phyloP scores from a whole-genome alignment of 2,329 filamentous ascomycete species.

The Hypoxylon sp. region DNA sequence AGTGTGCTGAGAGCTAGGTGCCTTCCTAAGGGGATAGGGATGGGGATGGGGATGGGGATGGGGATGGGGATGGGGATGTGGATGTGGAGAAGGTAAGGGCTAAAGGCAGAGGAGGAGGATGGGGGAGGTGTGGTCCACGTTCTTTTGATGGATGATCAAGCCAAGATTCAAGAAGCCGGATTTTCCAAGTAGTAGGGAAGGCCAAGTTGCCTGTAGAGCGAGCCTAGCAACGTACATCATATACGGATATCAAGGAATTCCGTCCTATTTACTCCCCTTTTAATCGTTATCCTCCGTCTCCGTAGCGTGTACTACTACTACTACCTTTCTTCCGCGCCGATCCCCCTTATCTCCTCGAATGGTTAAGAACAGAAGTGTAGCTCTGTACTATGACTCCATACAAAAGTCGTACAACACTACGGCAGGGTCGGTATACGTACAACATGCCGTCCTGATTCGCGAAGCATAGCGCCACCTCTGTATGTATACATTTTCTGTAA shows the following conservation, averaged over 20 bases:
- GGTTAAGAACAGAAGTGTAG: background rate
- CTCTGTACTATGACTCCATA: background rate
- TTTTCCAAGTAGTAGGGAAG: no score
- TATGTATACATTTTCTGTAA: background rate
- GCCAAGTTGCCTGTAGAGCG: background rate
- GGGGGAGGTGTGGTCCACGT: no score
- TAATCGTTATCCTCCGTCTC: no score
- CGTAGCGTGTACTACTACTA: background rate
- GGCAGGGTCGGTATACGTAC: background rate
- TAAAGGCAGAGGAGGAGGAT: no score
- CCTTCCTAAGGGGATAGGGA: background rate
- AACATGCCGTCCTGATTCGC: background rate
- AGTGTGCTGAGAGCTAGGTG: background rate
- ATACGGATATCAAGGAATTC: no score
- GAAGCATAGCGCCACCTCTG: background rate
- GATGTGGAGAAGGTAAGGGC: no score
- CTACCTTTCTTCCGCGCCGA: background rate
- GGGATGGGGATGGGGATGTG: no score
- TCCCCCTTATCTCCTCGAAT: background rate
- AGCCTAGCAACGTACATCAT: no score
- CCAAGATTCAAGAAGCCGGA: no score
- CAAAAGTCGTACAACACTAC: background rate
- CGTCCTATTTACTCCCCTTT: no score
- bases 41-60: background rate
- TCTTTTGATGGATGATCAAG: background rate